Evolutionary conservation across 768 basidiomycete genomes (phyloP).

Genomic region (Clitopilus hobsonii): DNA sequence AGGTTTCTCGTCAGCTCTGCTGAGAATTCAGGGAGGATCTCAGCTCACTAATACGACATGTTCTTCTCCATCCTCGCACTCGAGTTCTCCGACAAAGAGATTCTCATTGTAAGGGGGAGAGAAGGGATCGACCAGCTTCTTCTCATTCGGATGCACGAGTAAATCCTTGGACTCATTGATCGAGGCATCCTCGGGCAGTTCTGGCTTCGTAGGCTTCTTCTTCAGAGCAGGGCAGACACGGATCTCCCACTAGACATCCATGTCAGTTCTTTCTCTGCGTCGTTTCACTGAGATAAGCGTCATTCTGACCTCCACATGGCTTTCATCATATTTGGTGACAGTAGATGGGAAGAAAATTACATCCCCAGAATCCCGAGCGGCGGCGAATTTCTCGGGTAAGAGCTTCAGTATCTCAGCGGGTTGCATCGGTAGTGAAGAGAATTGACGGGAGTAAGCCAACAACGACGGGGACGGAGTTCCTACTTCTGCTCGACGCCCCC

Average conservation of each 20-base stretch:
- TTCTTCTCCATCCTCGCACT: conserved; percentile 52
- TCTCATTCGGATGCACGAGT: conserved; percentile 17
- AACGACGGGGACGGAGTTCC: no score
- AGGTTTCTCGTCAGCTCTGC: neutral
- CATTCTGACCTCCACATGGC: conserved; percentile 53
- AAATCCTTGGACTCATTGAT: conserved; percentile 18
- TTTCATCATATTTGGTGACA: conserved; percentile 53
- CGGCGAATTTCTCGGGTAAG: conserved; percentile 51
- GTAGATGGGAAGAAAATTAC: conserved; percentile 78
- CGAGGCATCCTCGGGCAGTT: conserved; percentile 30
- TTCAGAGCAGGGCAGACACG: conserved; percentile 81
- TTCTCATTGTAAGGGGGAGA: conserved; percentile 79
- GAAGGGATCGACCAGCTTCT: conserved; percentile 63
- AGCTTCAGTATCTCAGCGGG: conserved; percentile 37
- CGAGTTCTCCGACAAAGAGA: conserved; percentile 72
- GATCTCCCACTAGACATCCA: conserved; percentile 67
- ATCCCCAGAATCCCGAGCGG: conserved; percentile 58
- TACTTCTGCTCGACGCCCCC: no score
- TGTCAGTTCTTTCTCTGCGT: neutral
- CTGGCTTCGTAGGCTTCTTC: conserved; percentile 61
- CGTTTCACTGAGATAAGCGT: neutral
- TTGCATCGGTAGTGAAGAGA: no score
- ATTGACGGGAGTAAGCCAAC: no score
- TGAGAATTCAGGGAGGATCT: neutral
- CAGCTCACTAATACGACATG: conserved; percentile 69